Percentiles rank a stretch among this genome's conserved stretches.
Conservation (phyloP, 2,329 filamentous ascomycete species). For the Akanthomyces dipterigenus region DNA sequence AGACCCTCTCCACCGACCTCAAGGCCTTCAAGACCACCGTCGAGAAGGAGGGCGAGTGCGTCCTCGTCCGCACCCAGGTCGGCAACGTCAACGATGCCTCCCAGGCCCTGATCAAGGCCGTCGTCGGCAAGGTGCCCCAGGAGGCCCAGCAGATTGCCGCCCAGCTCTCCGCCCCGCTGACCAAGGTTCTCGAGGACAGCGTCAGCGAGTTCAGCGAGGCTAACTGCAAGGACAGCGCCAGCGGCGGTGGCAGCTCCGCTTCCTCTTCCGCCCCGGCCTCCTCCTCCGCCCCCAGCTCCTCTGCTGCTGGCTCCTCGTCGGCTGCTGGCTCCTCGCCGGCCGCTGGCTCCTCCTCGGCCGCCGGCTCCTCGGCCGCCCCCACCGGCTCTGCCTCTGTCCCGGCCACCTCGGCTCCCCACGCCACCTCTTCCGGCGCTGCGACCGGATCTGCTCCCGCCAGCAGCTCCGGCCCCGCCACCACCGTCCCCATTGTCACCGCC, state of each 20-base stretch:
- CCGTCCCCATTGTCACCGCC: background rate
- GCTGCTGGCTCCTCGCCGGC: background rate
- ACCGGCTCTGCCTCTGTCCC: background rate
- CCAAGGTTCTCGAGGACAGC: constrained; percentile 14
- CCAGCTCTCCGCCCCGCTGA: constrained; percentile 18
- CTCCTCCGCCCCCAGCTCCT: background rate
- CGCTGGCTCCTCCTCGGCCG: background rate
- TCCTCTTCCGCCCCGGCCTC: background rate
- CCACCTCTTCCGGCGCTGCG: background rate
- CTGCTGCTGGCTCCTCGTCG: background rate
- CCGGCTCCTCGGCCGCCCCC: background rate
- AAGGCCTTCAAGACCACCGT: background rate
- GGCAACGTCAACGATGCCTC: constrained; percentile 17
- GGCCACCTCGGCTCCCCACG: background rate
- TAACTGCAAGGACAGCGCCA: constrained; percentile 18
- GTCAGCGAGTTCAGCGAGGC: constrained; percentile 17
- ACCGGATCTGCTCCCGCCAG: background rate
- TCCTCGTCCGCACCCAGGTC: constrained; percentile 15
- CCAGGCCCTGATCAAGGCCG: constrained; percentile 20
- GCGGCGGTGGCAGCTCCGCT: background rate
- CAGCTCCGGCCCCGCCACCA: background rate
- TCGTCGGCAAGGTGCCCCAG: constrained; percentile 20
- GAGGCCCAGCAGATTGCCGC: constrained; percentile 19
- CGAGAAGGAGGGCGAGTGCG: constrained; percentile 5
- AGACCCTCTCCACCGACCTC: background rate